Percentiles rank a stretch among this genome's conserved stretches.
Conservation (phyloP, 805 yeast species). For the Komagataella populi region DNA sequence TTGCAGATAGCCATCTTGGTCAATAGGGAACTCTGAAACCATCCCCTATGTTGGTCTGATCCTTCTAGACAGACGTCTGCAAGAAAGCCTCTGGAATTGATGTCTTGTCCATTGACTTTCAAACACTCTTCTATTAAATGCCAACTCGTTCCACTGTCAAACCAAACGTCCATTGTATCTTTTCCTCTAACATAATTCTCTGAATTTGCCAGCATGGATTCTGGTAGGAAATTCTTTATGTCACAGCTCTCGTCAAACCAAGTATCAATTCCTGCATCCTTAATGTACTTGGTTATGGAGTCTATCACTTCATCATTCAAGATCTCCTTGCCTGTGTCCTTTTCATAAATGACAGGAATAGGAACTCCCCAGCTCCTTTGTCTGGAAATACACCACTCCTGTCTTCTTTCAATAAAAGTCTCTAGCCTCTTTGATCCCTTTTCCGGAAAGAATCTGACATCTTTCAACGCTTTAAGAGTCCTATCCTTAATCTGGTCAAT, state of each 20-base stretch:
- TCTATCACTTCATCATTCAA: conserved; percentile 41
- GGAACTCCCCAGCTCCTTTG: conserved; percentile 99
- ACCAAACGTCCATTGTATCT: conserved; percentile 99
- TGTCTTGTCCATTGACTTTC: conserved; percentile 18
- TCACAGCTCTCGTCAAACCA: conserved; percentile 54
- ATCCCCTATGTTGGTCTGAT: conserved; percentile 96
- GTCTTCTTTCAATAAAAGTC: conserved; percentile 63
- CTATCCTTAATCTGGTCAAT: conserved; percentile 55
- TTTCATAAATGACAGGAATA: conserved; percentile 68
- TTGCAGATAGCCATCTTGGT: conserved; percentile 43
- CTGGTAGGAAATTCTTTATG: conserved; percentile 64
- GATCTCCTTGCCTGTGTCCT: conserved; percentile 48
- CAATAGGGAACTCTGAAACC: conserved; percentile 92
- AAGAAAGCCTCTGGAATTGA: conserved; percentile 23
- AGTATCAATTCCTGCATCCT: conserved; percentile 49
- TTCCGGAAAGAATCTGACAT: conserved; percentile 63
- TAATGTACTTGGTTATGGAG: conserved; percentile 43
- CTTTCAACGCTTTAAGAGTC: conserved; percentile 42
- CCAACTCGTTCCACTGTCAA: conserved; percentile 96
- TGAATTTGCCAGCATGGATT: conserved; percentile 25
- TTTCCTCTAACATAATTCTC: conserved; percentile 43
- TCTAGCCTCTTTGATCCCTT: conserved; percentile 57
- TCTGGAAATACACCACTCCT: conserved; percentile 96
- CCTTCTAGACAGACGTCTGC: conserved; percentile 92
- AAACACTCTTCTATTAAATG: conserved; percentile 33